Evolutionary conservation across 1,284 basidiomycete genomes (phyloP).

Genomic region (Papiliotrema terrestris): DNA sequence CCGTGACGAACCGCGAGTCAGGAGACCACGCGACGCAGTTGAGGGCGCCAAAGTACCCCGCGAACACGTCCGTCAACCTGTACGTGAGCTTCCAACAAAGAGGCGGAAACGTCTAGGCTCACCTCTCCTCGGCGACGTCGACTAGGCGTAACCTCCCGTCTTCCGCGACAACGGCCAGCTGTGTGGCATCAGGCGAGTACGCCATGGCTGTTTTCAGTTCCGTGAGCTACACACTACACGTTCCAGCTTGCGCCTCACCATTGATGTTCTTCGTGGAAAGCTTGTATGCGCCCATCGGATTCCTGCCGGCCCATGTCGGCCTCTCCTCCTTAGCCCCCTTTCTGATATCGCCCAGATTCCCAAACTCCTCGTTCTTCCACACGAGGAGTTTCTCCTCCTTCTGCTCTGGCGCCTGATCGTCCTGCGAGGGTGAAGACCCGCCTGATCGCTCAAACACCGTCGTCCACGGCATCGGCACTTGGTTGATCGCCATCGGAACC

Average conservation of each 20-base stretch:
- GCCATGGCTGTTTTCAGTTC: conserved; percentile 62
- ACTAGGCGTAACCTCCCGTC: conserved; percentile 85
- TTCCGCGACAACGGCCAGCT: conserved; percentile 78
- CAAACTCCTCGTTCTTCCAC: conserved; percentile 49
- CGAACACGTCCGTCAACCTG: conserved; percentile 81
- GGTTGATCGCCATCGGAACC: conserved; percentile 17
- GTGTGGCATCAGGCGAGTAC: conserved; percentile 84
- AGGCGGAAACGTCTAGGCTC: conserved; percentile 34
- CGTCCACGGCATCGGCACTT: conserved; percentile 34
- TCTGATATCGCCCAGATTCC: conserved; percentile 17
- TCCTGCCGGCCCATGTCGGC: conserved; percentile 45
- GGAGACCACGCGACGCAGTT: conserved; percentile 90
- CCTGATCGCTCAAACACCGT: conserved; percentile 21
- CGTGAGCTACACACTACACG: conserved; percentile 1
- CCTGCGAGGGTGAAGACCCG: neutral
- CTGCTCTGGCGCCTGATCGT: conserved; percentile 1
- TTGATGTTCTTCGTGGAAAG: conserved; percentile 59
- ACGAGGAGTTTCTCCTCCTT: conserved; percentile 29
- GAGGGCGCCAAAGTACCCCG: conserved; percentile 86
- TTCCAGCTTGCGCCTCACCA: conserved; percentile 54
- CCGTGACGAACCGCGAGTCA: conserved; percentile 86
- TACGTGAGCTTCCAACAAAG: neutral
- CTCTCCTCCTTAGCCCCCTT: conserved; percentile 29
- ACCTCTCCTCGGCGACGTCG: conserved; percentile 79
- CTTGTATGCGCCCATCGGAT: conserved; percentile 46